Evolutionary conservation across 305 asterid species (phyloP).

Genomic region (Fraxinus platypoda): DNA sequence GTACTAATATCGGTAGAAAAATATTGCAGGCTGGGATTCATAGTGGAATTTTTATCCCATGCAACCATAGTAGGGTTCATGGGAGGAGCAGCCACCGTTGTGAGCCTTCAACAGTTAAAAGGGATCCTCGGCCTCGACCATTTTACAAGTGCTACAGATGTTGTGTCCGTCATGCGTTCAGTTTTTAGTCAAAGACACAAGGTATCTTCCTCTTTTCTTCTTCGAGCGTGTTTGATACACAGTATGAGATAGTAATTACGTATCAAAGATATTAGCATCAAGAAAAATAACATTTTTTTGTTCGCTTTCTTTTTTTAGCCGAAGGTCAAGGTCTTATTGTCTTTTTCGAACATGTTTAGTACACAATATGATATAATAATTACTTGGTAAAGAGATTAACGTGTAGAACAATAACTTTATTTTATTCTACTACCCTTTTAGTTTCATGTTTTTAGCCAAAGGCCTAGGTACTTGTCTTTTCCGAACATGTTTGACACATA

Average conservation of each 20-base stretch:
- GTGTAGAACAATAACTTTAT: background rate
- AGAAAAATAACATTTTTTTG: background rate
- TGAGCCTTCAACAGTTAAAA: slow-evolving; percentile 32
- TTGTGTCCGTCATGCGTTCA: slow-evolving; percentile 11
- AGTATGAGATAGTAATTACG: background rate
- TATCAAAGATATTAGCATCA: background rate
- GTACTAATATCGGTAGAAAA: background rate
- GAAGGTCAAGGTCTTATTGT: background rate
- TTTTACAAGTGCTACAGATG: slow-evolving; percentile 27
- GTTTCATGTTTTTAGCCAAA: background rate
- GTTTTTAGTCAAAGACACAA: slow-evolving; percentile 8
- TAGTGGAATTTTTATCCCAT: slow-evolving; percentile 30
- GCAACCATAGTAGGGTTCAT: slow-evolving; percentile 33
- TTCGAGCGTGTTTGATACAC: background rate
- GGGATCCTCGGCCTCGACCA: slow-evolving; percentile 24
- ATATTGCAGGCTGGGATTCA: slow-evolving; percentile 27
- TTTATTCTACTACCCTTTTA: background rate
- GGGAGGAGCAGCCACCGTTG: slow-evolving; percentile 34
- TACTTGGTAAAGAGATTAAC: background rate
- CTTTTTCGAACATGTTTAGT: background rate
- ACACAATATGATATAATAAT: background rate
- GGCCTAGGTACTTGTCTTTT: background rate
- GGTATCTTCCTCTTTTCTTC: background rate
- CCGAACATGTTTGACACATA: background rate
- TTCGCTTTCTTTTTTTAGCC: background rate